A percentile compares a stretch with the other conserved stretches of the same genome.
Conservation (phyloP, 75 land plant genomes). For the Cryptomeria japonica region DNA sequence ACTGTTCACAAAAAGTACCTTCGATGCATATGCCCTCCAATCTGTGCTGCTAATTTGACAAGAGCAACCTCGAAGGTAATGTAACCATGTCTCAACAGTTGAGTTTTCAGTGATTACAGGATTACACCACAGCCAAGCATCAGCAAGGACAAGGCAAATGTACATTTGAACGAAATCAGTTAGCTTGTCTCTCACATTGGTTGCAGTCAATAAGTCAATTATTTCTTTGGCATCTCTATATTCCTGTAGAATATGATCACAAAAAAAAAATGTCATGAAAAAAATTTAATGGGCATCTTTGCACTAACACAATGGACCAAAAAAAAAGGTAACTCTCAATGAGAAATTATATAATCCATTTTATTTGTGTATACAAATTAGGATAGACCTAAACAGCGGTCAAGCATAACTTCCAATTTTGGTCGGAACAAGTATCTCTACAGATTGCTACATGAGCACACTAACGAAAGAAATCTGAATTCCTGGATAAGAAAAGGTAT, state of each 20-base stretch:
- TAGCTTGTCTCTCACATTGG: conserved; percentile 50
- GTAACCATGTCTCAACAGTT: conserved; percentile 35
- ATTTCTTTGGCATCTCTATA: conserved; percentile 31
- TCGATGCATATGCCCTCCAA: conserved; percentile 63
- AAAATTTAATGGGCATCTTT: neutral
- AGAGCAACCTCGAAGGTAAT: conserved; percentile 51
- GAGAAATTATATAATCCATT: neutral
- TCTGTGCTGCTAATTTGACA: conserved; percentile 52
- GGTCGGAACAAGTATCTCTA: neutral
- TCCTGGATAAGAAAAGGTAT: neutral
- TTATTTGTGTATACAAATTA: neutral
- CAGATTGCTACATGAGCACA: neutral
- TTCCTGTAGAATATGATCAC: conserved; percentile 19
- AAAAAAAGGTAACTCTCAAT: neutral
- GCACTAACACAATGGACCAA: neutral
- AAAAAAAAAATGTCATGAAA: neutral
- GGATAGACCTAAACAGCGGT: neutral
- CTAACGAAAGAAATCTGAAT: neutral
- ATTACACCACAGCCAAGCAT: conserved; percentile 51
- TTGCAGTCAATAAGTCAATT: conserved; percentile 28
- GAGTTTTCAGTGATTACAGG: conserved; percentile 19
- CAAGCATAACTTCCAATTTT: neutral
- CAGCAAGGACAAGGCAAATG: conserved; percentile 49
- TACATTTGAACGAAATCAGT: conserved; percentile 54
- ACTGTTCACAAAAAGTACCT: conserved; percentile 25